Conservation (phyloP, 148 eudicot genomes). For the Euryodendron excelsum region DNA sequence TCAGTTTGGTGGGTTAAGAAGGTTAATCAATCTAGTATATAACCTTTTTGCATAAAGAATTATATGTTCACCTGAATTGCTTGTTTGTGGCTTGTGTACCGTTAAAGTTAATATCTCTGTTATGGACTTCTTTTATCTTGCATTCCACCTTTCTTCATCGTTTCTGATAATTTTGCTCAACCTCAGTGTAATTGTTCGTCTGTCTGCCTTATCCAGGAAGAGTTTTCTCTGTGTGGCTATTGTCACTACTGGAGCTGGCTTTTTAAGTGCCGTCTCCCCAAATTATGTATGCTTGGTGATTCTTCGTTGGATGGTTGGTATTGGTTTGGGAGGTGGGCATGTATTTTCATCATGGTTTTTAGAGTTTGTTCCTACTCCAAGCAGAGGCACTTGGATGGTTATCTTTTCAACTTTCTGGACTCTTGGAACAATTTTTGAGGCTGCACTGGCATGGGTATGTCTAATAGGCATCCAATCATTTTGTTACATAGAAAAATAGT, state of each 20-base stretch:
- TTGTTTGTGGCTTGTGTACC: not conserved
- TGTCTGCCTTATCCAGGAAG: too few species aligned
- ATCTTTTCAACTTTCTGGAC: conserved; percentile 85
- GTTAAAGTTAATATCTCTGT: not conserved
- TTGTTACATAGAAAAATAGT: not conserved
- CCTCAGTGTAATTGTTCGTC: too few species aligned
- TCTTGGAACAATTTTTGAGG: conserved; percentile 79
- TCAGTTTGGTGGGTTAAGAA: not conserved
- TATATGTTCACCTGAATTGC: not conserved
- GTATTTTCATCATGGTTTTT: conserved; percentile 80
- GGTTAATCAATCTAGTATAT: not conserved
- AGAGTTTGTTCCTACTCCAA: conserved; percentile 82
- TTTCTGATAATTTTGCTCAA: not conserved
- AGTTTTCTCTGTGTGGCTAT: too few species aligned
- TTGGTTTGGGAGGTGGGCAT: conserved; percentile 85
- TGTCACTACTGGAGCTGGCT: conserved; percentile 71
- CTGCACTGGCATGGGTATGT: conserved; percentile 87
- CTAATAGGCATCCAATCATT: not conserved
- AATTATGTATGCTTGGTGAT: conserved; percentile 49
- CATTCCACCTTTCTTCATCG: not conserved
- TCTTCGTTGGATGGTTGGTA: conserved; percentile 67
- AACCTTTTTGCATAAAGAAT: not conserved
- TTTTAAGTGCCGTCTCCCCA: conserved; percentile 73
- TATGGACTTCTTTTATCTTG: not conserved
- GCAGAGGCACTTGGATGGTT: conserved; percentile 90